phyloP scores from a whole-genome alignment of 169 alveolate genomes.

The Toxoplasma gondii region DNA sequence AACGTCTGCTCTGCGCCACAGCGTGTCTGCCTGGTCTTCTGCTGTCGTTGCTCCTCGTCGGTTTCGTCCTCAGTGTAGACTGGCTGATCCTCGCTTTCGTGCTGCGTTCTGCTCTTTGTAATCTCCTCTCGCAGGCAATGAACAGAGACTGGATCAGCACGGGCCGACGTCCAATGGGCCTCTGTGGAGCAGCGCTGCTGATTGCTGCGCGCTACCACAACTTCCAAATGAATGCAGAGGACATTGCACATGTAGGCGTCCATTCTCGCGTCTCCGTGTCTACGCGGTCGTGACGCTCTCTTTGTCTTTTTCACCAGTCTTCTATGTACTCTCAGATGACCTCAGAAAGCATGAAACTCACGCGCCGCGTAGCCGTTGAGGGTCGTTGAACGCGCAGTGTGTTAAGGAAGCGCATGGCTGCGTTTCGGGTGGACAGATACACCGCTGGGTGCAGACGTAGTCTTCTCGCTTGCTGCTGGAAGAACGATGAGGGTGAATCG shows the following conservation, averaged over 20 bases:
- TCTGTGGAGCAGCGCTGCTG: constrained; percentile 99
- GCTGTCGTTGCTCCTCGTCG: background rate
- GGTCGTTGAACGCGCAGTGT: too few species aligned
- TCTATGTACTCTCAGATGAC: background rate
- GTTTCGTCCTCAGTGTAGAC: background rate
- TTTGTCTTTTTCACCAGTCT: background rate
- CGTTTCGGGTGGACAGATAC: too few species aligned
- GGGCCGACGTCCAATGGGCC: constrained; percentile 98
- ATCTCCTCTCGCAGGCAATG: constrained; percentile 82
- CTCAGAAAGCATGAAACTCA: too few species aligned
- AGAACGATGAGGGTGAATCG: too few species aligned
- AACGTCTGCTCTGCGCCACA: too few species aligned
- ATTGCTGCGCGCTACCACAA: constrained; percentile 98
- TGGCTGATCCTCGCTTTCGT: background rate
- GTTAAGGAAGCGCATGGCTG: background rate
- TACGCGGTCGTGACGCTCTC: background rate
- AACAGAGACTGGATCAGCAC: constrained; percentile 97
- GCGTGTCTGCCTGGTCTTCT: background rate
- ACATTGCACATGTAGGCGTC: constrained; percentile 40
- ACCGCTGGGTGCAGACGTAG: too few species aligned
- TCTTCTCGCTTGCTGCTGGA: too few species aligned
- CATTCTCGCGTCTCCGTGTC: background rate
- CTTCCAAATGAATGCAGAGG: constrained; percentile 73
- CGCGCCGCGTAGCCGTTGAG: too few species aligned
- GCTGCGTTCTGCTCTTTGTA: background rate